Conservation (phyloP, 805 yeast genomes). For the Candida namnaoensis region DNA sequence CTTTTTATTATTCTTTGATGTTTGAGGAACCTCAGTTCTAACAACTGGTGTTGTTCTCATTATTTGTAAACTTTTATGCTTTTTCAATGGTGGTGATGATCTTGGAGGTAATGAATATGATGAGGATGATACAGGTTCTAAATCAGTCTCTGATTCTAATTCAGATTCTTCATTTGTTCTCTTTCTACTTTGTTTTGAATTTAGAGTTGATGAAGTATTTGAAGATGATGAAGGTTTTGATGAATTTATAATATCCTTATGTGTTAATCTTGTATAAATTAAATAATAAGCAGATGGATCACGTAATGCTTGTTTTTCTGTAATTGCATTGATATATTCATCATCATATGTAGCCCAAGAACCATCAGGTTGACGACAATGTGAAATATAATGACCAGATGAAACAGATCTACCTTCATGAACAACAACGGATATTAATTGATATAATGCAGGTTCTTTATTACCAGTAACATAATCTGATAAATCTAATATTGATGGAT, state of each 20-base stretch:
- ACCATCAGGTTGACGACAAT: constrained; percentile 87
- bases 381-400: constrained; percentile 89
- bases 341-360: constrained; percentile 94
- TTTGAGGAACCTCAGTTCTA: too few relatives aligned
- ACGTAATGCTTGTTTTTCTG: constrained; percentile 64
- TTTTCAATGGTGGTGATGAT: background rate
- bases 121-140: background rate
- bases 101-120: background rate
- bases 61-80: background rate
- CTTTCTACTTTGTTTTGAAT: background rate
- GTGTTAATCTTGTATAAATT: constrained; percentile 71
- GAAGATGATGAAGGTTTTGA: background rate
- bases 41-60: too few relatives aligned
- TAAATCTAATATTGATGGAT: constrained; percentile 70
- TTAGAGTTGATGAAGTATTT: background rate
- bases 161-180: too few relatives aligned
- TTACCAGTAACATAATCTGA: constrained; percentile 44
- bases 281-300: constrained; percentile 90
- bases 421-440: constrained; percentile 74
- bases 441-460: constrained; percentile 47
- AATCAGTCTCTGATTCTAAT: background rate
- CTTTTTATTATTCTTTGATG: constrained; percentile 2
- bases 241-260: constrained; percentile 26
- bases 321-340: constrained; percentile 69
- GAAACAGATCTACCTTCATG: constrained; percentile 92